A percentile compares a stretch with the other conserved stretches of the same genome.
These are phyloP conservation scores for Pyrenophora graminea DNA, from an alignment of 2,329 filamentous ascomycete genomes.

Conservation along the genomic window DNA sequence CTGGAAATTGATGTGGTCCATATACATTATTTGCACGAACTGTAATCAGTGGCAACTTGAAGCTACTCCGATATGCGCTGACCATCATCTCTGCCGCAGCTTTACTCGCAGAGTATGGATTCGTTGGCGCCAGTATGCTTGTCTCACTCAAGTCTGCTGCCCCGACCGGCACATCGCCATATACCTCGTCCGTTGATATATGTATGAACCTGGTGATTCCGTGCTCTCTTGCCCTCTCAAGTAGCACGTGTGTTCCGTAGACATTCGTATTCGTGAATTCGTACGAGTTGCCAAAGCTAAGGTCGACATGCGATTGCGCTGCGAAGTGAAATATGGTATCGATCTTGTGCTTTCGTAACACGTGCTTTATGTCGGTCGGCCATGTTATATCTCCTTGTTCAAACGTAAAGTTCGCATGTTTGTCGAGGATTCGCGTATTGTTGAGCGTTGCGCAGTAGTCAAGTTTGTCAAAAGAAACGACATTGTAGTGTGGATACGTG, in stretches of 20 bases:
- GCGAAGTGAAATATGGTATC: conserved; percentile 85
- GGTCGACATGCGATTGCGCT: conserved; percentile 81
- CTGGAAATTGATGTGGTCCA: conserved; percentile 80
- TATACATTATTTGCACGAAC: conserved; percentile 85
- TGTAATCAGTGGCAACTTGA: conserved; percentile 78
- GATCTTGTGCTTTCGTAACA: conserved; percentile 71
- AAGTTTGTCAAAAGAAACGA: conserved; percentile 82
- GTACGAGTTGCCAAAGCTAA: conserved; percentile 82
- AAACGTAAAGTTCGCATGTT: conserved; percentile 74
- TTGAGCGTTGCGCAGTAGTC: conserved; percentile 82
- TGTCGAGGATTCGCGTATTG: conserved; percentile 72
- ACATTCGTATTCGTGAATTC: conserved; percentile 82
- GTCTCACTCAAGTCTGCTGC: conserved; percentile 73
- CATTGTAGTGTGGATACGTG: conserved; percentile 77
- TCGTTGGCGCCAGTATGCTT: conserved; percentile 76
- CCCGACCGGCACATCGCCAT: conserved; percentile 75
- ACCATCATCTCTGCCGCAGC: conserved; percentile 84
- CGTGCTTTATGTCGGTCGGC: conserved; percentile 69
- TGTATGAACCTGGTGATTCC: conserved; percentile 76
- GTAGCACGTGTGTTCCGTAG: conserved; percentile 79
- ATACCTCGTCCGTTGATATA: conserved; percentile 84
- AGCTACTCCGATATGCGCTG: conserved; percentile 83
- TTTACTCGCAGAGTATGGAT: conserved; percentile 80
- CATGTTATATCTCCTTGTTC: conserved; percentile 79
- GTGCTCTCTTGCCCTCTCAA: conserved; percentile 75